A percentile compares a stretch with the other conserved stretches of the same genome.
These are phyloP conservation scores for Paratinospora sagittata DNA, from an alignment of 164 flowering plant genomes.

Conservation along the genomic window DNA sequence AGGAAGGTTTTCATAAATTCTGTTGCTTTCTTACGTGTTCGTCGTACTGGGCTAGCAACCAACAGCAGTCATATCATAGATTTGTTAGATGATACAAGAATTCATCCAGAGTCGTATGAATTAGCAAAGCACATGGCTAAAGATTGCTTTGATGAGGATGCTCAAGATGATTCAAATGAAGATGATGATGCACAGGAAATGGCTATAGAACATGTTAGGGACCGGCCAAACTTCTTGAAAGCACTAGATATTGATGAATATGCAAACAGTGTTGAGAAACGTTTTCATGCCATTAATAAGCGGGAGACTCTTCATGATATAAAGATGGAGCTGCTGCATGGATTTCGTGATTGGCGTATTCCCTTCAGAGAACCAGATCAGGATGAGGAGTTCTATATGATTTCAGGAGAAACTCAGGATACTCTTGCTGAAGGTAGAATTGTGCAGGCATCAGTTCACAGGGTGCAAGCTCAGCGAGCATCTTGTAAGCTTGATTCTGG, in stretches of 20 bases:
- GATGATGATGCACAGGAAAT: conserved; percentile 79
- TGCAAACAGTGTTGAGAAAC: conserved; percentile 30
- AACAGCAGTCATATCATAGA: conserved; percentile 69
- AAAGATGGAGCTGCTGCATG: conserved; percentile 68
- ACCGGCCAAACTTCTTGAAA: conserved; percentile 51
- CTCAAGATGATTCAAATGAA: conserved; percentile 51
- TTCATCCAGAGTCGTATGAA: conserved; percentile 91
- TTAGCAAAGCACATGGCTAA: conserved; percentile 86
- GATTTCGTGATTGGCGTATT: conserved; percentile 79
- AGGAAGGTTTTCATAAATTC: conserved; percentile 86
- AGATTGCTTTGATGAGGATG: conserved; percentile 53
- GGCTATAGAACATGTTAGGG: conserved; percentile 89
- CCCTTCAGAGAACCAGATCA: conserved; percentile 65
- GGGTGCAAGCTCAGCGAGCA: conserved; percentile 61
- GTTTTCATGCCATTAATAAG: conserved; percentile 31
- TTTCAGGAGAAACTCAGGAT: conserved; percentile 87
- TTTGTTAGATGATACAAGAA: conserved; percentile 89
- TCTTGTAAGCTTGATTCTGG: conserved; percentile 81
- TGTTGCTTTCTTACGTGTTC: conserved; percentile 84
- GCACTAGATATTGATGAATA: conserved; percentile 42
- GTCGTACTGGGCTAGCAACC: conserved; percentile 82
- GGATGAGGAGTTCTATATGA: conserved; percentile 84
- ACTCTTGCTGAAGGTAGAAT: conserved; percentile 76
- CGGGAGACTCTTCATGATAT: conserved; percentile 61
- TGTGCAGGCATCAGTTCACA: conserved; percentile 83